Evolutionary conservation across 169 alveolate genomes (phyloP).

Genomic region (Plasmodium ovale): DNA sequence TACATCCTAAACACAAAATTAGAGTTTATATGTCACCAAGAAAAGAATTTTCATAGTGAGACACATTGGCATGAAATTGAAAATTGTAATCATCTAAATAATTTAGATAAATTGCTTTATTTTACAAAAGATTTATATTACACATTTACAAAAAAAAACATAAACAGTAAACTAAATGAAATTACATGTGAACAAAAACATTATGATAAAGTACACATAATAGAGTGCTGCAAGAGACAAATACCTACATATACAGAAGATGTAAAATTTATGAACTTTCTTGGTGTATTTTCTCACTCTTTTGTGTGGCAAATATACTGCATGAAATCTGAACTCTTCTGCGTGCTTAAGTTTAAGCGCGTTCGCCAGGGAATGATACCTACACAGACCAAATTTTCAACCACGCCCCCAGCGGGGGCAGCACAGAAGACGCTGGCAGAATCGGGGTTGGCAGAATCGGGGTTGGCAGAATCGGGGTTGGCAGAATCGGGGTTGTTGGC

Average conservation of each 20-base stretch:
- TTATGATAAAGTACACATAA: constrained; percentile 55
- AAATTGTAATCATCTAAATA: constrained; percentile 40
- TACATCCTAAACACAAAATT: constrained; percentile 57
- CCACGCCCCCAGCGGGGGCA: too few species aligned
- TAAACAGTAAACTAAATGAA: constrained; percentile 26
- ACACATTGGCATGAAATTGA: constrained; percentile 74
- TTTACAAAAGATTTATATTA: constrained; percentile 68
- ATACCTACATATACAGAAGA: constrained; percentile 32
- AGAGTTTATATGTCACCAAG: constrained; percentile 56
- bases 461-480: too few species aligned
- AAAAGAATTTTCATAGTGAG: constrained; percentile 35
- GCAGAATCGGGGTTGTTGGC: too few species aligned
- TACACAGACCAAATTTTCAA: too few species aligned
- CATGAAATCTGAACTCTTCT: constrained; percentile 24
- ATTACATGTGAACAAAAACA: constrained; percentile 76
- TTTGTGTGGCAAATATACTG: constrained; percentile 73
- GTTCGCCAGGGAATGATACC: background rate
- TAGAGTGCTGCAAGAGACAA: constrained; percentile 48
- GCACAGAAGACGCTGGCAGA: too few species aligned
- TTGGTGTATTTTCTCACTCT: constrained; percentile 65
- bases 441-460: too few species aligned
- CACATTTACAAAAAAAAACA: constrained; percentile 57
- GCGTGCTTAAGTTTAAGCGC: constrained; percentile 36
- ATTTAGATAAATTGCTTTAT: constrained; percentile 46
- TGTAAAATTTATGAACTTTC: constrained; percentile 48